Percentiles rank a stretch among this genome's conserved stretches.
phyloP scores from a whole-genome alignment of 805 yeast species.

The Candida nitratophila region DNA sequence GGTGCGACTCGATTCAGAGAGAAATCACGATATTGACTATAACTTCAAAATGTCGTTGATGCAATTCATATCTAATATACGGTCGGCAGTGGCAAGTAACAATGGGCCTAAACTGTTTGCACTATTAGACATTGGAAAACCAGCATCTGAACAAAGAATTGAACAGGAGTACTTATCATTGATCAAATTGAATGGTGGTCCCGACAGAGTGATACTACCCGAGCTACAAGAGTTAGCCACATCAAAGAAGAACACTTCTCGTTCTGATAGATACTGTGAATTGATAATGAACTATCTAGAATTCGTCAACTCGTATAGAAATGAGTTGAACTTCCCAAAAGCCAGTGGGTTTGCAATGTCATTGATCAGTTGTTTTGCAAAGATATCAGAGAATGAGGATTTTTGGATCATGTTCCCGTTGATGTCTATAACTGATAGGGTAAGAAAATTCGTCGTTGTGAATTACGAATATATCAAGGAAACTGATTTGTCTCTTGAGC shows the following conservation, averaged over 20 bases:
- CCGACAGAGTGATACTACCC: not conserved
- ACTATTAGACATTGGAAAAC: slow-evolving; percentile 7
- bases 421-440: slow-evolving; percentile 11
- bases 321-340: slow-evolving; percentile 11
- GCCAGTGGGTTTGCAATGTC: slow-evolving; percentile 11
- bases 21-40: too few relatives aligned
- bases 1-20: too few relatives aligned
- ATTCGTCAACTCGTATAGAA: not conserved
- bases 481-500: not conserved
- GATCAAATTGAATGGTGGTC: not conserved
- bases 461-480: not conserved
- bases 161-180: not conserved
- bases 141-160: slow-evolving; percentile 4
- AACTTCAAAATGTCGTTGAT: slow-evolving; percentile 6
- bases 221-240: not conserved
- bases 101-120: slow-evolving; percentile 7
- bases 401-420: slow-evolving; percentile 15
- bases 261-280: not conserved
- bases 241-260: not conserved
- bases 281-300: not conserved
- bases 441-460: slow-evolving; percentile 7
- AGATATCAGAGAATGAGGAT: slow-evolving; percentile 10
- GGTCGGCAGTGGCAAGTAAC: slow-evolving; percentile 5
- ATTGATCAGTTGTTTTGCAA: slow-evolving; percentile 6
- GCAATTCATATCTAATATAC: slow-evolving; percentile 8